Evolutionary conservation across 192 early-diverging fungal genomes (phyloP), one percentile per base, ranked within the genome.

Genomic region (Linnemannia zychae): DNA sequence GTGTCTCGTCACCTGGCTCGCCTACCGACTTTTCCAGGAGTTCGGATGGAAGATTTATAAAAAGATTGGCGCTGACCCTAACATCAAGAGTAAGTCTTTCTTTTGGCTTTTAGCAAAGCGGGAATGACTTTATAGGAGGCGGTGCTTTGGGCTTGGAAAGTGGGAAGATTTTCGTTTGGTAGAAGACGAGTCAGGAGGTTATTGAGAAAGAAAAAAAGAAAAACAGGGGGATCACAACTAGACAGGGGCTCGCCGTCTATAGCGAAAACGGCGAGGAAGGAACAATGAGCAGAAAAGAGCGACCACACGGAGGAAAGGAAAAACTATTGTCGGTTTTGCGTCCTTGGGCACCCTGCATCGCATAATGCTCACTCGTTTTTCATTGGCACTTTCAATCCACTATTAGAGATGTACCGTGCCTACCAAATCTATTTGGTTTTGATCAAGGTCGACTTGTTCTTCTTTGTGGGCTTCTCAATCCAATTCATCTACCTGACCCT

Each of bases 381-480:
- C 52, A 47, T 16, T 40, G 71, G 18, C 68, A 24, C 37, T 49
- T 67, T 34, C 33, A 40, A 71, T 9, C 40, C 40, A 44, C 40
- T 44, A 44, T 40, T 78, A 92, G 91, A 77, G 37, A 93, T 92
- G 91, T 93, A 91, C 77, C 90, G 92, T 47, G 87, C 87, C 50
- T 96, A 96, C 84, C 95, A 97, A 72, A 91, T 97, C 74, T 95
- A 95, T 79, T 71, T 97, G 79, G 83, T 94, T 37, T 92, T 72
- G 94, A 97, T 96, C 60, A 96, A 96, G 87, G 91, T 96, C 37
- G 94, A 95, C 75, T 87, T 95, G 36, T 95, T 95, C 81, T 96
- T 96, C 71, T 94, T 97, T 80, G 90, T 96, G 50, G 91, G 93
- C 12, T 94, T 95, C 71, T 95, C 94, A 15, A 91, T 96, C 53